Conservation (phyloP, 2,329 filamentous ascomycete species). For the Xylaria sp. region DNA sequence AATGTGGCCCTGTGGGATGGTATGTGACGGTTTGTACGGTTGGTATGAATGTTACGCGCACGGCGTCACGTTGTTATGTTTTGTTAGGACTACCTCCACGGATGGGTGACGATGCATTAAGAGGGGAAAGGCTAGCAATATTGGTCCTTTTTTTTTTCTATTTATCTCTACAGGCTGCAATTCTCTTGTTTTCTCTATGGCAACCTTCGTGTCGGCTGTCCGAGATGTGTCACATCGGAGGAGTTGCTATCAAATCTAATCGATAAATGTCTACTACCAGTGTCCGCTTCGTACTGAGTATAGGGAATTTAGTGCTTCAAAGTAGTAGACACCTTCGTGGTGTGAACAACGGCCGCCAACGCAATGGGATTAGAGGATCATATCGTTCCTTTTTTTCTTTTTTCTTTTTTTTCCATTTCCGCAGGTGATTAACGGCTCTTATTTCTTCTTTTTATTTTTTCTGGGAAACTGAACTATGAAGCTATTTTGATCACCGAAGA, state of each 20-base stretch:
- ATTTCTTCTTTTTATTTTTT: neutral
- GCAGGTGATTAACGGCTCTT: no score
- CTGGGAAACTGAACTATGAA: neutral
- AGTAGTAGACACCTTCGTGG: neutral
- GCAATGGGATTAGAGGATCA: no score
- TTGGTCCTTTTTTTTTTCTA: slow-evolving; percentile 37
- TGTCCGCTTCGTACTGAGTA: neutral
- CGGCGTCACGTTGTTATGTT: slow-evolving; percentile 47
- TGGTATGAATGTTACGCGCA: slow-evolving; percentile 53
- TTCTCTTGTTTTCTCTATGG: slow-evolving; percentile 42
- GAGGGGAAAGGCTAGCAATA: slow-evolving; percentile 43
- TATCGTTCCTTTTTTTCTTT: no score
- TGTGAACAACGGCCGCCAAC: no score
- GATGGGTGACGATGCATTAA: slow-evolving; percentile 45
- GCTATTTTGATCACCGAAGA: neutral
- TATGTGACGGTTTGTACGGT: slow-evolving; percentile 49
- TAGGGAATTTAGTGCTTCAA: neutral
- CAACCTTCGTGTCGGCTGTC: slow-evolving; percentile 38
- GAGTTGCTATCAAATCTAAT: slow-evolving; percentile 44
- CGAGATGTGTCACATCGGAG: slow-evolving; percentile 42
- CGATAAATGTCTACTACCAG: slow-evolving; percentile 38
- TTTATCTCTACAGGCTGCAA: slow-evolving; percentile 42
- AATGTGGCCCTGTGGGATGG: slow-evolving; percentile 43
- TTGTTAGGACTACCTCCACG: slow-evolving; percentile 42
- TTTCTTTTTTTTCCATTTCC: no score